Base-by-base conservation (phyloP, 1,284 basidiomycete genomes). In the Malassezia brasiliensis region DNA sequence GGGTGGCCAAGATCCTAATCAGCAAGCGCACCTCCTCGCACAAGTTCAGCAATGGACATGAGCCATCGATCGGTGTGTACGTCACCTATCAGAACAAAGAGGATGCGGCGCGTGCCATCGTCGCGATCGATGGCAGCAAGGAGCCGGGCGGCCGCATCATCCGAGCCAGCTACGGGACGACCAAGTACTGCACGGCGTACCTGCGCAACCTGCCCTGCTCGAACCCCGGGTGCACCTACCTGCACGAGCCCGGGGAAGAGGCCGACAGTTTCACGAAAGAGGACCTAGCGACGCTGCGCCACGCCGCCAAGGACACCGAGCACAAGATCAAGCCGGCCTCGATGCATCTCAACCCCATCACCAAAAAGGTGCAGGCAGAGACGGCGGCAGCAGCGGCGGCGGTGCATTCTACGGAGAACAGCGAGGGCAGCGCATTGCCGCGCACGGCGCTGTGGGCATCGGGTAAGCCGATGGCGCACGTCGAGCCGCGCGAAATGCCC, bases 231-330 rank as follows among this genome's bases (percentile, higher is more conserved):
- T 99, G 93, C 77, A 87, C 91, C 82, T 88, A 89, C 74, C 77
- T 94, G 51, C 94, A 99, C 75, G 94, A 98, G 75, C 93, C 90
- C 84, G 93, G 91, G 19, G 94, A 96, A 66, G 93, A 98, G 75
- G 88, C 89, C 55, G 94, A 99, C 76, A 90, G 87, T 65, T 96
- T 74, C 48, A 74, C 72, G 12, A 74, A 74, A 44, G 72, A 74
- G 46, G 72, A 74, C 42, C 63, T 74, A 6, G 65, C 65, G 25
- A 72, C 69, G 35, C 53, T 74, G 57, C 68, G 69, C 6, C 71
- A 74, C 38, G 71, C 71, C 3, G 68, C 69, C 32, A 70, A 71
- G 48, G 71, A 74, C 45, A 65, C 69, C 34, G 71, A 74, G 46
- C 56, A 67, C 65, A 72, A 68, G 61, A 61, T 65, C 55, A 69